A percentile compares a stretch with the other conserved stretches of the same genome.
Evolutionary conservation across 306 rosid species (phyloP).

Genomic region (Dryas drummondii): DNA sequence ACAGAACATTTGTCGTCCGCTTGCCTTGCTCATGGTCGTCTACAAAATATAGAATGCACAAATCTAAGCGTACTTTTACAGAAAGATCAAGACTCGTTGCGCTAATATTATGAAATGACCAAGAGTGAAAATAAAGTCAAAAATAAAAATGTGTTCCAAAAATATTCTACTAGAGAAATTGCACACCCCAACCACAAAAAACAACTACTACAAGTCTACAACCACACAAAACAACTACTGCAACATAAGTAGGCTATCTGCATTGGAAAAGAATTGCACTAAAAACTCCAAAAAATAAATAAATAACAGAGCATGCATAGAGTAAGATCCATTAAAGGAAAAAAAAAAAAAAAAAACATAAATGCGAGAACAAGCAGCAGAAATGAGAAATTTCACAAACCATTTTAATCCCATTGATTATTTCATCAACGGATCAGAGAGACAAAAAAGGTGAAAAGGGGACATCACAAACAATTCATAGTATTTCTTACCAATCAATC

Average conservation of each 20-base stretch:
- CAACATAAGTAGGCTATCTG: background rate
- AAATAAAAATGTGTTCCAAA: background rate
- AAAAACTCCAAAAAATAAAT: background rate
- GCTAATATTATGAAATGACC: background rate
- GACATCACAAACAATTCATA: conserved; percentile 20
- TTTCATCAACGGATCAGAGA: background rate
- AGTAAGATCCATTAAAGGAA: too few relatives aligned
- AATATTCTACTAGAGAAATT: background rate
- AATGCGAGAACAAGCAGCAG: background rate
- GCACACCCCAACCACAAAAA: background rate
- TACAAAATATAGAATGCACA: background rate
- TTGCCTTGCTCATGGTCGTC: conserved; percentile 6
- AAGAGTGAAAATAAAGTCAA: background rate
- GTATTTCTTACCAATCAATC: conserved; percentile 30
- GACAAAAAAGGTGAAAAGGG: background rate
- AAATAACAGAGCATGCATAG: background rate
- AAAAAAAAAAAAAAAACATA: background rate
- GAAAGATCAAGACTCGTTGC: background rate
- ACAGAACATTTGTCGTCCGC: background rate
- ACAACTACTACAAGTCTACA: background rate
- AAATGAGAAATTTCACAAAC: background rate
- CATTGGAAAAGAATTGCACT: background rate
- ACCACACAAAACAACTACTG: background rate
- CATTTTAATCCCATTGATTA: background rate
- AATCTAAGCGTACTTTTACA: background rate